Evolutionary conservation across 352 stramenopile genomes (phyloP).

Genomic region (Aphanomyces invadans): DNA sequence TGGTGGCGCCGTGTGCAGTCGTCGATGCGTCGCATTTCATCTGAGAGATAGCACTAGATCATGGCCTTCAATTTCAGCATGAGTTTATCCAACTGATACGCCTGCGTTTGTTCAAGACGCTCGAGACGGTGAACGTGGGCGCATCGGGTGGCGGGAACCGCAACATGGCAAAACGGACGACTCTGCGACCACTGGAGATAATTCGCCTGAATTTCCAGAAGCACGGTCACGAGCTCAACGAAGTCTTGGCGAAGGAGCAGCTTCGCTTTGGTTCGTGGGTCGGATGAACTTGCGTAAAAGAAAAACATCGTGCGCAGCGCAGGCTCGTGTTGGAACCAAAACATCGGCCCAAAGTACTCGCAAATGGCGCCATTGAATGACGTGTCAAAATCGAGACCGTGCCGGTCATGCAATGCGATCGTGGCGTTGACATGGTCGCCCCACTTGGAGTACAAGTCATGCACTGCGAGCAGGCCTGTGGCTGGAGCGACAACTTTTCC

Average conservation of each 20-base stretch:
- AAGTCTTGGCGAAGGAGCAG: slow-evolving; percentile 43
- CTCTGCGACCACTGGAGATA: slow-evolving; percentile 48
- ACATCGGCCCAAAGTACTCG: slow-evolving; percentile 42
- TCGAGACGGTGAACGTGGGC: slow-evolving; percentile 22
- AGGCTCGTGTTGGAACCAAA: slow-evolving; percentile 45
- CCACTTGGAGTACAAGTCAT: slow-evolving; percentile 53
- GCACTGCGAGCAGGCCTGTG: slow-evolving; percentile 39
- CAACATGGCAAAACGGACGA: slow-evolving; percentile 24
- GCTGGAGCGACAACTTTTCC: slow-evolving; percentile 32
- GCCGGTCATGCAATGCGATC: slow-evolving; percentile 32
- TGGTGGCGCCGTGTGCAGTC: not conserved
- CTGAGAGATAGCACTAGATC: not conserved
- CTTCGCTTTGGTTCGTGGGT: not conserved
- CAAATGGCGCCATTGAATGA: slow-evolving; percentile 46
- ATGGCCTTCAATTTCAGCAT: slow-evolving; percentile 36
- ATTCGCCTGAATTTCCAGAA: slow-evolving; percentile 40
- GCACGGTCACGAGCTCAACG: slow-evolving; percentile 51
- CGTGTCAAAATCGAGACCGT: slow-evolving; percentile 52
- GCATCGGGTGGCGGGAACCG: not conserved
- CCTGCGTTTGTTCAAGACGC: slow-evolving; percentile 40
- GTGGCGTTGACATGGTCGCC: slow-evolving; percentile 42
- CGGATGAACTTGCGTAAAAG: too few species aligned
- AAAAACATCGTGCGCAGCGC: slow-evolving; percentile 37
- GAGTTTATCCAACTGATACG: slow-evolving; percentile 39
- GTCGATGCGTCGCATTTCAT: not conserved